Conservation (phyloP, 352 stramenopile genomes). For the Globisporangium iwayamae region DNA sequence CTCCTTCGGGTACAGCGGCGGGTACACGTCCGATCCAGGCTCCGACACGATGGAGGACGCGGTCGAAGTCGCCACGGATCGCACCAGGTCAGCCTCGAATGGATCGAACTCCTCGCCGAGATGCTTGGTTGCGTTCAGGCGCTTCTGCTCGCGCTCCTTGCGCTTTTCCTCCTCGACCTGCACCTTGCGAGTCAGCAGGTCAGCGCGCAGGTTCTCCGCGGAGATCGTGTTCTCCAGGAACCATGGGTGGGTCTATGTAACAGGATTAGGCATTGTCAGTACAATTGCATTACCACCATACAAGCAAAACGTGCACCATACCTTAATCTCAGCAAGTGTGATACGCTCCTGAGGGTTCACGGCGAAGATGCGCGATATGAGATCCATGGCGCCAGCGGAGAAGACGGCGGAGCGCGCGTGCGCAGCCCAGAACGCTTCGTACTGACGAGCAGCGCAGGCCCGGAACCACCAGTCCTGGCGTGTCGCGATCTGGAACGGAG, state of each 20-base stretch:
- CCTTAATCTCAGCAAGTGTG: conserved; percentile 77
- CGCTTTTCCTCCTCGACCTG: conserved; percentile 31
- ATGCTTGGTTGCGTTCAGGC: conserved; percentile 24
- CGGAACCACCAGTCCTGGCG: conserved; percentile 91
- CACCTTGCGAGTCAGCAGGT: conserved; percentile 57
- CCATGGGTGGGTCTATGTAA: conserved; percentile 49
- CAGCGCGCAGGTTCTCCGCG: conserved; percentile 37
- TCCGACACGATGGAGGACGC: conserved; percentile 32
- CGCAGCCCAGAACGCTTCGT: conserved; percentile 78
- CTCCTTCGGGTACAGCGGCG: conserved; percentile 50
- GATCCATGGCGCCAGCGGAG: conserved; percentile 63
- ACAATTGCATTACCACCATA: neutral
- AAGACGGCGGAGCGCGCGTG: conserved; percentile 71
- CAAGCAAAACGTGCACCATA: conserved; percentile 3
- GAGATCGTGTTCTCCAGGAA: conserved; percentile 47
- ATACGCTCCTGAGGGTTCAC: conserved; percentile 71
- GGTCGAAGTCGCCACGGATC: conserved; percentile 35
- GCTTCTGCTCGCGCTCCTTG: conserved; percentile 23
- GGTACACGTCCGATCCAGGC: conserved; percentile 25
- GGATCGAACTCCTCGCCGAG: conserved; percentile 70
- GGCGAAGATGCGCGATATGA: conserved; percentile 70
- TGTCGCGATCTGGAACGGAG: conserved; percentile 88
- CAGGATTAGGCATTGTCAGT: conserved; percentile 1
- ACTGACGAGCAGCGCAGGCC: conserved; percentile 61
- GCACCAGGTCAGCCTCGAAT: conserved; percentile 40